Evolutionary conservation across 495 filamentous ascomycete genomes (phyloP), one percentile per base, ranked within the genome.

Genomic region (Choiromyces venosus): DNA sequence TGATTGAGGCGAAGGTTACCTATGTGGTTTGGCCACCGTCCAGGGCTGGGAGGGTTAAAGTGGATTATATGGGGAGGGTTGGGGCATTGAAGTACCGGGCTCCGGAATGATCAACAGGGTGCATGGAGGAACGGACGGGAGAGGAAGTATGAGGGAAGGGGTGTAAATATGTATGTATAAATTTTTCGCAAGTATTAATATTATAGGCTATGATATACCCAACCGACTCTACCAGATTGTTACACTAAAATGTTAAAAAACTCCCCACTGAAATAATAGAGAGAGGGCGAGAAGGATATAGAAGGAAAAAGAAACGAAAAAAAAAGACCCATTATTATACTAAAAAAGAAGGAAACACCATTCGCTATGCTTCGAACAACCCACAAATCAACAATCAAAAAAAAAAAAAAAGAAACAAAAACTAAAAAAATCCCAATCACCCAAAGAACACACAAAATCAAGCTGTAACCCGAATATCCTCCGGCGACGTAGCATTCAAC

Each of bases 391-490:
- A 3, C 52, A 74, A 44, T 29, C 25, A 67, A 65, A 12, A 72
- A 80, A 37, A 21, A 69, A 66, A 66, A 44, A 42, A 37, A 36
- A 33, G 38, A 64, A 73, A 37, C 7, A 67, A 37, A 18, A 44
- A 52, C 33, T 37, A 33, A 37, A 29, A 40, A 44, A 65, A 65
- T 14, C 6, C 40, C 19, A 18, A 65, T 71, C 67, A 84, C 68
- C 77, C 40, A 67, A 77, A 78, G 56, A 75, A n/a, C 10, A 70
- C 77, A 2, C 77, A 38, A 7, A 33, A 66, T 65, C 71, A 42
- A 16, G 70, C 37, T 38, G 86, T 84, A 79, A 91, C 84, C 71
- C 89, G 85, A 71, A 91, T 86, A 76, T 92, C 88, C 79, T 89
- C 87, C 12, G 78, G 81, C 44, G 76, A 82, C 68, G 83, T 85